Conservation (phyloP, 2,329 filamentous ascomycete genomes). For the Cladosporium sp. region DNA sequence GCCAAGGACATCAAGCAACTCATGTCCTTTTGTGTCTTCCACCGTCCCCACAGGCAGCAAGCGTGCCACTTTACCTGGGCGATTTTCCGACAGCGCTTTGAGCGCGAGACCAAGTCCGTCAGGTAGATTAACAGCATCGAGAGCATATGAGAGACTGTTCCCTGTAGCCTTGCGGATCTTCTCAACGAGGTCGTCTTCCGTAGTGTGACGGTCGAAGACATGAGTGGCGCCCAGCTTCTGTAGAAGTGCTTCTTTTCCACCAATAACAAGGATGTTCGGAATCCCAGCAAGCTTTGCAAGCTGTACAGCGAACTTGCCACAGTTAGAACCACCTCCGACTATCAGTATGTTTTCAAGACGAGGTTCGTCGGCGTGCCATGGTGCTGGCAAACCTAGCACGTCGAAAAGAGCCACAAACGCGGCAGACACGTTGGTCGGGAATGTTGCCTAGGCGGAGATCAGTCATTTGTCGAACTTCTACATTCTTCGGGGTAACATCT, state of each 20-base stretch:
- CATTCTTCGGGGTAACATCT: background rate
- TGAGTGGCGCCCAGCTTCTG: slow-evolving; percentile 1
- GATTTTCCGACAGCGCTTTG: background rate
- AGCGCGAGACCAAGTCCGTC: slow-evolving; percentile 6
- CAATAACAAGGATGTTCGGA: slow-evolving; percentile 4
- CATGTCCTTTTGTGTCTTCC: slow-evolving; percentile 8
- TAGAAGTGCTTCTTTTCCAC: background rate
- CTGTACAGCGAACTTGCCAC: slow-evolving; percentile 10
- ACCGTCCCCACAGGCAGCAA: background rate
- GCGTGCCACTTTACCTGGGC: background rate
- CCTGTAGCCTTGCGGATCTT: background rate
- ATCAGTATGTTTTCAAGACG: background rate
- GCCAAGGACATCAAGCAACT: slow-evolving; percentile 13
- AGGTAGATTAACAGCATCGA: slow-evolving; percentile 4
- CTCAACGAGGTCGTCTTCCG: background rate
- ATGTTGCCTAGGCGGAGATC: background rate
- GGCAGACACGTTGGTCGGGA: background rate
- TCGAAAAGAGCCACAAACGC: background rate
- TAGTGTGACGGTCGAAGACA: slow-evolving; percentile 5
- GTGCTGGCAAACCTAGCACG: background rate
- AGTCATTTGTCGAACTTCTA: background rate
- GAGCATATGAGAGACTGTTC: background rate
- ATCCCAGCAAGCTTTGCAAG: slow-evolving; percentile 5
- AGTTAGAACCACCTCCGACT: slow-evolving; percentile 13
- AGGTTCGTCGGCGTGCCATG: background rate